Evolutionary conservation across 2,329 filamentous ascomycete genomes (phyloP).

Genomic region (Pestalotiopsis sp.): DNA sequence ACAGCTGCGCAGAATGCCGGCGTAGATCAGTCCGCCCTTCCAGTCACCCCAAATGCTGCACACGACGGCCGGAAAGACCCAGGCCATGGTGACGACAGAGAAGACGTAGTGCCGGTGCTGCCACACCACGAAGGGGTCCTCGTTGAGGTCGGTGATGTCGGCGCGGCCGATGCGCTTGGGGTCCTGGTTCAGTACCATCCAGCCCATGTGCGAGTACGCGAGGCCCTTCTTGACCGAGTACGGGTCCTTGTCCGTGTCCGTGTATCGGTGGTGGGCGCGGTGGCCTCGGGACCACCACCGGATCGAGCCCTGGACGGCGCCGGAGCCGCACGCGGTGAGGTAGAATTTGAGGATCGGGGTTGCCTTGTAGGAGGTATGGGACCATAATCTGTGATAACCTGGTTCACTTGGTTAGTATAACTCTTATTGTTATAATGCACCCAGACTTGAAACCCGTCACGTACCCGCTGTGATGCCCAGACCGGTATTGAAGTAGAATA

Average conservation of each 20-base stretch:
- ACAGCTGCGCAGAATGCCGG: constrained; percentile 84
- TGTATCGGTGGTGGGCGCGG: constrained; percentile 87
- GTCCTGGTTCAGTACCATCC: constrained; percentile 95
- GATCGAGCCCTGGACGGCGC: constrained; percentile 80
- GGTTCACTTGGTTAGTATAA: constrained; percentile 6
- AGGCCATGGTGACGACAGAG: constrained; percentile 75
- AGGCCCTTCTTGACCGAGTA: constrained; percentile 87
- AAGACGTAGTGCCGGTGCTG: constrained; percentile 88
- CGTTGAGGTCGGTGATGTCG: constrained; percentile 86
- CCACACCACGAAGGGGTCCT: constrained; percentile 83
- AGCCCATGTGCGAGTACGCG: constrained; percentile 76
- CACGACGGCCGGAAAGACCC: constrained; percentile 75
- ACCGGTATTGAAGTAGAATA: constrained; percentile 84
- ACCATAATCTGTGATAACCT: constrained; percentile 73
- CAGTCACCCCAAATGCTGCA: constrained; percentile 83
- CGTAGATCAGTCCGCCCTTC: constrained; percentile 82
- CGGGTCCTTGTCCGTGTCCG: constrained; percentile 89
- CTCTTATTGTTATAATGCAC: background rate
- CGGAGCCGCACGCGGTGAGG: constrained; percentile 79
- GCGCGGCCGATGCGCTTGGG: constrained; percentile 86
- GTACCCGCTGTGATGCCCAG: constrained; percentile 78
- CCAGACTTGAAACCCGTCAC: constrained; percentile 28
- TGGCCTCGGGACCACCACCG: constrained; percentile 90
- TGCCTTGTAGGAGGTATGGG: constrained; percentile 83
- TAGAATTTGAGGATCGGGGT: constrained; percentile 77